Conservation (phyloP, 2,329 filamentous ascomycete genomes). For the Beauveria bassiana region DNA sequence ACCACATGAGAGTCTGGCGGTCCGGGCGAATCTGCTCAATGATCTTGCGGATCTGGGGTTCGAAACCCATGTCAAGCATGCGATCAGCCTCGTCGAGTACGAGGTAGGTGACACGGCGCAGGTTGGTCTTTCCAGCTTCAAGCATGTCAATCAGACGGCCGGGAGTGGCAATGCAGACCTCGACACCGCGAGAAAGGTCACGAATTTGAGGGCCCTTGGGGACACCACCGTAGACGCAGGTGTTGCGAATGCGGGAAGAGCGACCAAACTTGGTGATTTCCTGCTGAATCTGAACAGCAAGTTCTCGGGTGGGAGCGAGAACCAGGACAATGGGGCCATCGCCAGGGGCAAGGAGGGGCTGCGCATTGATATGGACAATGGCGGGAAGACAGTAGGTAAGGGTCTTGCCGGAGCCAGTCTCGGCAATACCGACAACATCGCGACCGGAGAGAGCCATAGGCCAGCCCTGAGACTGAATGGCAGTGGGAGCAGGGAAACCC, state of each 20-base stretch:
- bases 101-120: slow-evolving; percentile 94
- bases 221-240: slow-evolving; percentile 97
- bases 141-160: slow-evolving; percentile 98
- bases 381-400: slow-evolving; percentile 95
- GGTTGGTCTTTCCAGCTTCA: slow-evolving; percentile 94
- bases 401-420: slow-evolving; percentile 98
- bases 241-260: slow-evolving; percentile 96
- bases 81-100: slow-evolving; percentile 98
- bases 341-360: slow-evolving; percentile 88
- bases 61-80: slow-evolving; percentile 99
- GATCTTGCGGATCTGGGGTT: slow-evolving; percentile 98
- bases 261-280: slow-evolving; percentile 99
- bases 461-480: slow-evolving; percentile 98
- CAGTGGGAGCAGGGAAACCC: slow-evolving; percentile 86
- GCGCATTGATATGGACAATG: slow-evolving; percentile 99
- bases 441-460: slow-evolving; percentile 97
- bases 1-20: slow-evolving; percentile 99
- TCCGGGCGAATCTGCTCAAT: slow-evolving; percentile 96
- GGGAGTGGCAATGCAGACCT: slow-evolving; percentile 97
- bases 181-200: slow-evolving; percentile 87
- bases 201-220: slow-evolving; percentile 96
- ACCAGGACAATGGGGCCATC: slow-evolving; percentile 96
- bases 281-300: slow-evolving; percentile 96
- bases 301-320: slow-evolving; percentile 90
- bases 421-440: slow-evolving; percentile 97